These are phyloP conservation scores for Coprinopsis strossmayeri DNA, from an alignment of 768 basidiomycete species.

Conservation along the genomic window DNA sequence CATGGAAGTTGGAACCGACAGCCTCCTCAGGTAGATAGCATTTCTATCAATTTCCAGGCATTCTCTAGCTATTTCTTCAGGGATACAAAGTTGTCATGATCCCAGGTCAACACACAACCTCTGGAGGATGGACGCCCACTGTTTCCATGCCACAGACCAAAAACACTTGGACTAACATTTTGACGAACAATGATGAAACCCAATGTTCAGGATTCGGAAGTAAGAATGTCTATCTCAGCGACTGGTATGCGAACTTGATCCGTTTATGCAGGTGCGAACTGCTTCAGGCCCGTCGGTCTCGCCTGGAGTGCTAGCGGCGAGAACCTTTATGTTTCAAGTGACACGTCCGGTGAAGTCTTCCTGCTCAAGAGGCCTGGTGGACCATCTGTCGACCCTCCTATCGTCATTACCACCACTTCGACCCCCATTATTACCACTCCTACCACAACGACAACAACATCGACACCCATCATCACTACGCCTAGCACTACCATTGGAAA, in stretches of 20 bases:
- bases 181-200: conserved; percentile 2
- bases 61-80: background rate
- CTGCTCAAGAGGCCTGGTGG: background rate
- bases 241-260: too few species aligned
- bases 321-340: conserved; percentile 7
- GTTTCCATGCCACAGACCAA: conserved; percentile 7
- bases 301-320: background rate
- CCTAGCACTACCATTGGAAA: background rate
- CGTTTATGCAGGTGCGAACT: conserved; percentile 1
- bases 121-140: conserved; percentile 9
- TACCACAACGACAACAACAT: background rate
- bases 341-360: conserved; percentile 8
- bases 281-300: conserved; percentile 9
- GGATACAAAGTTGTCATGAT: conserved; percentile 8
- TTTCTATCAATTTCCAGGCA: background rate
- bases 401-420: background rate
- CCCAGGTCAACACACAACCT: conserved; percentile 4
- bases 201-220: conserved; percentile 1
- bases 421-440: background rate
- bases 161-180: background rate
- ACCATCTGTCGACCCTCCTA: background rate
- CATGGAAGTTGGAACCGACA: conserved; percentile 15
- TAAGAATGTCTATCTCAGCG: too few species aligned
- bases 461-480: background rate
- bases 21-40: conserved; percentile 3